Evolutionary conservation across 352 stramenopile species (phyloP), one percentile per base, ranked within the genome.

Genomic region (Phytophthora sansomeana): DNA sequence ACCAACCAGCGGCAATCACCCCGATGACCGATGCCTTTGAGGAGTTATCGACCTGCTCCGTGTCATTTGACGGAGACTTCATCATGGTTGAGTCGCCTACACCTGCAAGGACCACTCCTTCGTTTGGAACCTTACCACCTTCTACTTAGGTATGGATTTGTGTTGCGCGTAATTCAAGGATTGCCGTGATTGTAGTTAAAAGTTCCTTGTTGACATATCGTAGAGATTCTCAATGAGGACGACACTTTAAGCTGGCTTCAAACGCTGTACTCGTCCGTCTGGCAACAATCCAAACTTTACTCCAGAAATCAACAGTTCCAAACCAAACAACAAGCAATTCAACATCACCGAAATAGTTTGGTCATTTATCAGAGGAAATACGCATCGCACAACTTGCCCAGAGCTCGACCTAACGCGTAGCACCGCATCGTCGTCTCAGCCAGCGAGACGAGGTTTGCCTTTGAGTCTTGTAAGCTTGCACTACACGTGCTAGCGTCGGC

Each of bases 1-100:
- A 81, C 38, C 64, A 69, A 28, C 38, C 50, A 6, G 32, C 28
- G 24, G 30, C 55, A 32, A 63, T 51, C 29, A 58, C 39, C 0
- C 47, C 43, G 5, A 59, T 44, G 47, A 75, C 47, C 0, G 51
- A 68, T 32, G 47, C 46, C 11, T 69, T 55, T 9, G 38, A 62
- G n/a, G 57, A 69, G 33, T 9, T 62, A 21, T 68, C 56, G 14
- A 58, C 32, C 44, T 59, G 26, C 21, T 68, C 56, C 8, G 38
- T 52, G 0, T 64, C 67, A 24, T 67, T 57, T 16, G 57, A 72
- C 11, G 36, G 39, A n/a, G 56, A 75, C n/a, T 75, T 75, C 35
- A 50, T 49, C 36, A 42, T 59, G 32, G 35, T 65, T 14, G 68
- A 62, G 39, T 69, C 62, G 4, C 62, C 67, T 6, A 58, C 60